A percentile compares a stretch with the other conserved stretches of the same genome.
Conservation (phyloP, 176 grass and related monocot species). For the Hsuehochloa calcarea region DNA sequence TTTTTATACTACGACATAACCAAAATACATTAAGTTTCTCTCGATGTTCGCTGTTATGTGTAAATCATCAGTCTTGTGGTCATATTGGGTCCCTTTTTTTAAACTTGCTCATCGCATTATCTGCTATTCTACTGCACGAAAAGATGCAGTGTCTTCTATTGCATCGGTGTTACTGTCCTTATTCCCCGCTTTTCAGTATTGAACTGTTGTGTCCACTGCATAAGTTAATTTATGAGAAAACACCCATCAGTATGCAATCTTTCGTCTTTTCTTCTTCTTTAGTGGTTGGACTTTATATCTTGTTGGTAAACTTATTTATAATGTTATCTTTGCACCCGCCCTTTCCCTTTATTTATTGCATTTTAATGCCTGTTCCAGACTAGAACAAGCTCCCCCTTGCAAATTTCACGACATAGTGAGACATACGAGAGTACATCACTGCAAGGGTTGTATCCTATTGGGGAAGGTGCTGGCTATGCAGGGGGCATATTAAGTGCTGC, state of each 20-base stretch:
- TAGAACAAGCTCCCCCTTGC: constrained; percentile 86
- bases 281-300: not conserved
- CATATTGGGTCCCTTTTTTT: not conserved
- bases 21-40: constrained; percentile 6
- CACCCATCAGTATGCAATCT: not conserved
- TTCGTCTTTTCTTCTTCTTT: not conserved
- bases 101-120: not conserved
- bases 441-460: constrained; percentile 74
- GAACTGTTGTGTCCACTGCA: not conserved
- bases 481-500: constrained; percentile 93
- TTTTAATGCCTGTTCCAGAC: constrained; percentile 56
- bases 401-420: constrained; percentile 61
- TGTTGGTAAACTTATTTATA: constrained; percentile 4
- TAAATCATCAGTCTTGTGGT: not conserved
- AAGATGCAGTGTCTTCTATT: not conserved
- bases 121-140: not conserved
- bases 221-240: not conserved
- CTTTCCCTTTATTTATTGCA: not conserved
- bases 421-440: constrained; percentile 81
- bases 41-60: not conserved
- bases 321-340: not conserved
- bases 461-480: constrained; percentile 94
- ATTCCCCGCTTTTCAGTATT: not conserved
- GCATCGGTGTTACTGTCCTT: not conserved
- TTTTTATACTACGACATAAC: too few relatives aligned